phyloP scores from a whole-genome alignment of 768 basidiomycete genomes.

The Hemileccinum impolitum region DNA sequence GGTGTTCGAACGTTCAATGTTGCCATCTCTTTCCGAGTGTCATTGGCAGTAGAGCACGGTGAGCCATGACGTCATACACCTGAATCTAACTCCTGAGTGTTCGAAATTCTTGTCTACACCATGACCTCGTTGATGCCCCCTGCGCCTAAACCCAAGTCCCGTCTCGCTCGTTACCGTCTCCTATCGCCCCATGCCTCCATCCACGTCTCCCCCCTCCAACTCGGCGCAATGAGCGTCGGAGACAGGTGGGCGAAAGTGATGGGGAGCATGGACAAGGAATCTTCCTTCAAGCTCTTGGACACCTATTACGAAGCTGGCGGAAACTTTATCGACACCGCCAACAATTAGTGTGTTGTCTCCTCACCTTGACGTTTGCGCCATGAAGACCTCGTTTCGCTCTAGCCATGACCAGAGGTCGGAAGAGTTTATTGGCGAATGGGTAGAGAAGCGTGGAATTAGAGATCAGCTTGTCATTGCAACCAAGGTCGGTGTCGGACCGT shows the following conservation, averaged over 20 bases:
- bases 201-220: slow-evolving; percentile 45
- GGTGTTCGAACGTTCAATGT: too few relatives aligned
- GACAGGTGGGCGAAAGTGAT: slow-evolving; percentile 33
- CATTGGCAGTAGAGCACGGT: too few relatives aligned
- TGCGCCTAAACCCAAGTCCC: slow-evolving; percentile 29
- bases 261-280: slow-evolving; percentile 41
- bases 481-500: slow-evolving; percentile 27
- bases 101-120: not conserved
- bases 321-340: slow-evolving; percentile 50
- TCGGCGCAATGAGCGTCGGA: slow-evolving; percentile 49
- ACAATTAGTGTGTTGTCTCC: slow-evolving; percentile 35
- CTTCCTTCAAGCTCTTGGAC: slow-evolving; percentile 46
- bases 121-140: slow-evolving; percentile 11
- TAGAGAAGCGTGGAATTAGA: slow-evolving; percentile 37
- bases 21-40: too few relatives aligned
- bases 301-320: slow-evolving; percentile 43
- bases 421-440: slow-evolving; percentile 50
- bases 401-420: slow-evolving; percentile 58
- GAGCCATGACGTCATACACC: not conserved
- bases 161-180: slow-evolving; percentile 34
- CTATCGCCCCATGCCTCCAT: slow-evolving; percentile 41
- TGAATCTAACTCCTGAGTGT: not conserved
- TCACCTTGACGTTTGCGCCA: too few relatives aligned
- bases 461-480: slow-evolving; percentile 50
- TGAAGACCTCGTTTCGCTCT: not conserved